These are phyloP conservation scores for Microbotryum saponariae DNA, from an alignment of 1,284 basidiomycete species.

Conservation along the genomic window DNA sequence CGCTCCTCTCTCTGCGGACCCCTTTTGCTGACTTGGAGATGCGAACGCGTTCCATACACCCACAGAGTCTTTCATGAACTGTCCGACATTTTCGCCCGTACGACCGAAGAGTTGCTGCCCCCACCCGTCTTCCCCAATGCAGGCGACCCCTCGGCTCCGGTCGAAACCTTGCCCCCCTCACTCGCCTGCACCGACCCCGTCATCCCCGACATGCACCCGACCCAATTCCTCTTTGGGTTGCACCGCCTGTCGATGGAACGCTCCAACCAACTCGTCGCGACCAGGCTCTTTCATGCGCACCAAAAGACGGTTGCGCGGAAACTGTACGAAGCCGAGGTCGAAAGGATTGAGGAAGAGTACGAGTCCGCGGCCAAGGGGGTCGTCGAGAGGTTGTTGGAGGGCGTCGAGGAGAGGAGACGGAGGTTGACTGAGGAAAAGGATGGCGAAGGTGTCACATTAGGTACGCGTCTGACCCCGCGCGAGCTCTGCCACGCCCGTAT, in stretches of 20 bases:
- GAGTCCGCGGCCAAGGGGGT: constrained; percentile 44
- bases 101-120: constrained; percentile 31
- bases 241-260: constrained; percentile 47
- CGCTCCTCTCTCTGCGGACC: constrained; percentile 38
- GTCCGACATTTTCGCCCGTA: constrained; percentile 30
- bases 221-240: constrained; percentile 45
- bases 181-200: constrained; percentile 32
- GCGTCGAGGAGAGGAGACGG: constrained; percentile 46
- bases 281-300: constrained; percentile 46
- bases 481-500: neutral
- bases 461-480: constrained; percentile 30
- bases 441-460: constrained; percentile 45
- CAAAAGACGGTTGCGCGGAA: constrained; percentile 37
- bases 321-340: constrained; percentile 46
- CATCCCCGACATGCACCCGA: constrained; percentile 40
- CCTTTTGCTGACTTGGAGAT: neutral
- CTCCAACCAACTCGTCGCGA: constrained; percentile 44
- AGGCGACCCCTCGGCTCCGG: constrained; percentile 26
- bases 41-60: neutral
- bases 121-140: constrained; percentile 29
- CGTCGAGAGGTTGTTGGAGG: constrained; percentile 44
- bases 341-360: constrained; percentile 47
- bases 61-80: constrained; percentile 34
- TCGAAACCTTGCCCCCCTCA: constrained; percentile 29
- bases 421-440: constrained; percentile 49